A percentile compares a stretch with the other conserved stretches of the same genome.
Conservation (phyloP, 2,329 filamentous ascomycete genomes). For the Fusarium nisikadoi region DNA sequence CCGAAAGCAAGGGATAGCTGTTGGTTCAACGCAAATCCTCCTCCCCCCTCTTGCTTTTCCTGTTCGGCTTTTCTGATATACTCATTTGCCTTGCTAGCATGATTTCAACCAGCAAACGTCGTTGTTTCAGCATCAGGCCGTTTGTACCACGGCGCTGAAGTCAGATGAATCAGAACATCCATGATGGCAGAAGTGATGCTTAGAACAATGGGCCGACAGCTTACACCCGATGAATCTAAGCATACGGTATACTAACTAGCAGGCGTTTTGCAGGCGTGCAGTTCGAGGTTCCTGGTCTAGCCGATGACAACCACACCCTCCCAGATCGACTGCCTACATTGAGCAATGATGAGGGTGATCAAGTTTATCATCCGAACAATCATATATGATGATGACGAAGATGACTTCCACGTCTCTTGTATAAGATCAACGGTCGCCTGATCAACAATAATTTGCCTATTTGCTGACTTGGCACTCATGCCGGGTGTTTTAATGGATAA, state of each 20-base stretch:
- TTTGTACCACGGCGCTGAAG: background rate
- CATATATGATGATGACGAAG: conserved; percentile 3
- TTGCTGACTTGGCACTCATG: conserved; percentile 12
- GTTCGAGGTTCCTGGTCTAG: conserved; percentile 13
- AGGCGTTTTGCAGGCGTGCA: background rate
- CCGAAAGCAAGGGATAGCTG: background rate
- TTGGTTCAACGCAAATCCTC: background rate
- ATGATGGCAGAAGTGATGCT: background rate
- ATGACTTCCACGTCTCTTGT: background rate
- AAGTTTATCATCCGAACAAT: background rate
- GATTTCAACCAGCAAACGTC: background rate
- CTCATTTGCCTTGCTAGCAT: background rate
- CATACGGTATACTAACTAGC: background rate
- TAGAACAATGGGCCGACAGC: background rate
- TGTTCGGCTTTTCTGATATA: background rate
- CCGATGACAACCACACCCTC: conserved; percentile 21
- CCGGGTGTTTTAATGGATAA: background rate
- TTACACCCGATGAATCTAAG: background rate
- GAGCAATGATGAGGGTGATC: conserved; percentile 1
- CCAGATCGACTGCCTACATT: background rate
- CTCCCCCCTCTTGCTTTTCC: background rate
- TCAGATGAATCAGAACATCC: background rate
- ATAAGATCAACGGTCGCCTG: conserved; percentile 28
- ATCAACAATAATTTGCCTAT: conserved; percentile 5
- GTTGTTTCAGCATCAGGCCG: conserved; percentile 7